Evolutionary conservation across 1,139 yeast genomes (phyloP), one percentile per base, ranked within the genome.

Genomic region (Candida labiduridarum): DNA sequence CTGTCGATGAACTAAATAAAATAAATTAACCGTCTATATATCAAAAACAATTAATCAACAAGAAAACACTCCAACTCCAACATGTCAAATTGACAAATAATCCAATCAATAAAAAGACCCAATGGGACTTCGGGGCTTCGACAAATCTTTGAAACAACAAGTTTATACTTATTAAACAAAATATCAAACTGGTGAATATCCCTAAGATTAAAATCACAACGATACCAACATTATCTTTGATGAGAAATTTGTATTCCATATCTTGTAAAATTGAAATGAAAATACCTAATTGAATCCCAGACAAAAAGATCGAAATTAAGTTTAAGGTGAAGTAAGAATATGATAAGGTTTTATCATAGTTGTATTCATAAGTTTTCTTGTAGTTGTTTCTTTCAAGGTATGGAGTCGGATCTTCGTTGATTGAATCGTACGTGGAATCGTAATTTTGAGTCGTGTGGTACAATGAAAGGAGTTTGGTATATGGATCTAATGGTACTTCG

Each of bases 251-350:
- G 30, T 58, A 58, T 6, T 59, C 64, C 22, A 41, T 38, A 25
- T 60, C 64, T 43, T 65, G 60, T 27, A 71, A 57, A 7, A 75
- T 61, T 41, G 74, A 69, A 56, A 69, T 72, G 11, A 75, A 65
- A n/a, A 76, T 72, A 3, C 80, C 81, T 30, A 72, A 59, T 53
- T 73, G 78, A 33, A 76, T 67, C n/a, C 79, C 78, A 11, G 76
- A 65, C 14, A 75, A 64, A 56, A 76, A 74, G 10, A 72, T 55
- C 36, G 76, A 67, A 19, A 72, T 59, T 42, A 73, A 61, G 46
- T 67, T 66, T 39, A 74, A 67, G 35, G 73, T 61, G 54, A 75
- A 71, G 59, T 74, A 74, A 46, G 74, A 64, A 53, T 68, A 67
- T 19, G 79, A 61, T 33, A 75, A 57, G 6, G 73, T 66, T 52